Conservation (phyloP, 2,329 filamentous ascomycete species). For the Chaetomiaceae sp. region DNA sequence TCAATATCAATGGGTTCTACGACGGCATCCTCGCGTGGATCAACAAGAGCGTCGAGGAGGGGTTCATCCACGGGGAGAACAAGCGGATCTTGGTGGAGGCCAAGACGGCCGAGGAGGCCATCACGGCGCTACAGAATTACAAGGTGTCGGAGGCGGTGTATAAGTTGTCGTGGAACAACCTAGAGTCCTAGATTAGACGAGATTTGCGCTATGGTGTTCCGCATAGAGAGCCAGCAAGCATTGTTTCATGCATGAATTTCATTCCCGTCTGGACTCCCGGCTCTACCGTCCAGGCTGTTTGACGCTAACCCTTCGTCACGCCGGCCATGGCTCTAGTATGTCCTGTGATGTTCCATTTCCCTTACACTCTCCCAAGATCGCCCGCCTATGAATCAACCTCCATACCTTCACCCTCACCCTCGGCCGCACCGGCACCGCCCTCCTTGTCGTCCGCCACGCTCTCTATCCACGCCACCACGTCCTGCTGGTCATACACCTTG, state of each 20-base stretch:
- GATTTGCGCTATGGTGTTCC: not conserved
- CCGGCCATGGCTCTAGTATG: not conserved
- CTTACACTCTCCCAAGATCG: not conserved
- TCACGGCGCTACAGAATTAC: conserved; percentile 68
- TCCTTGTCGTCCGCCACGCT: conserved; percentile 56
- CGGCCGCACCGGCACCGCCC: conserved; percentile 37
- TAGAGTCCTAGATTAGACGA: conserved; percentile 37
- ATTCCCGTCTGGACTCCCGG: not conserved
- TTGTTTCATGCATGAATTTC: conserved; percentile 3
- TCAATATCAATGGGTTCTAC: conserved; percentile 90
- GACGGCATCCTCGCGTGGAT: conserved; percentile 83
- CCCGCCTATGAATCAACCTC: conserved; percentile 31
- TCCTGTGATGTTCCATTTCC: conserved; percentile 2
- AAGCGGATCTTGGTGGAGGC: conserved; percentile 76
- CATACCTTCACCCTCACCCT: conserved; percentile 31
- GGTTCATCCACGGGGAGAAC: conserved; percentile 71
- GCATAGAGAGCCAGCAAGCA: not conserved
- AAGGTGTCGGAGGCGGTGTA: conserved; percentile 69
- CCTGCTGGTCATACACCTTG: conserved; percentile 84
- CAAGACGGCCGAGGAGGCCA: conserved; percentile 64
- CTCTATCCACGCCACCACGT: conserved; percentile 82
- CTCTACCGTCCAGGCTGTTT: not conserved
- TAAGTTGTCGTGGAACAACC: conserved; percentile 74
- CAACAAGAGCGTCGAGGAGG: conserved; percentile 65
- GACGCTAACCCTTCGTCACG: not conserved